Evolutionary conservation across 441 rosid genomes (phyloP).

Genomic region (Mallotus japonicus): DNA sequence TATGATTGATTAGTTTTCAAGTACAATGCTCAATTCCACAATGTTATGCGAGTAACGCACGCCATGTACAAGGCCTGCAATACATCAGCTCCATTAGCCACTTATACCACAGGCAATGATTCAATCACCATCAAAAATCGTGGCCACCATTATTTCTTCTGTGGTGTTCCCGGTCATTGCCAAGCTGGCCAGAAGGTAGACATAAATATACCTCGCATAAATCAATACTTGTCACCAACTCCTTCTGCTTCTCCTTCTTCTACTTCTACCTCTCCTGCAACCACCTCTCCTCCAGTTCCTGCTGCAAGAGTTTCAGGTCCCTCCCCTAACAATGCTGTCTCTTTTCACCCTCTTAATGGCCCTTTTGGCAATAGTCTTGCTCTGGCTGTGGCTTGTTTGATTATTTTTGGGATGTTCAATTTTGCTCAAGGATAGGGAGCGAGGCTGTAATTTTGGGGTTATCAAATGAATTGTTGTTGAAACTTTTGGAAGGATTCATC

Average conservation of each 20-base stretch:
- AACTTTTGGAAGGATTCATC: no score
- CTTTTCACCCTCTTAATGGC: conserved; percentile 22
- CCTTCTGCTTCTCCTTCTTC: conserved; percentile 40
- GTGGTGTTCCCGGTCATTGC: conserved; percentile 91
- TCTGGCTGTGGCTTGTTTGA: conserved; percentile 24
- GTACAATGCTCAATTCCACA: conserved; percentile 80
- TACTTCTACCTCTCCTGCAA: conserved; percentile 36
- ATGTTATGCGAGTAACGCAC: conserved; percentile 84
- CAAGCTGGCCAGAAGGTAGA: conserved; percentile 84
- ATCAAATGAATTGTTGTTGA: no score
- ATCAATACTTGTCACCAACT: conserved; percentile 29
- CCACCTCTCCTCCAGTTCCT: conserved; percentile 40
- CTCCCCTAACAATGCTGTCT: conserved; percentile 36
- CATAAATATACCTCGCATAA: conserved; percentile 56
- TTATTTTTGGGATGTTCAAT: conserved; percentile 15
- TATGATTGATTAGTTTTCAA: conserved; percentile 50
- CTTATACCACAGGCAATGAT: conserved; percentile 82
- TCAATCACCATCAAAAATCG: conserved; percentile 58
- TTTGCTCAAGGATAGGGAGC: conserved; percentile 9
- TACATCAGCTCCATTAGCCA: conserved; percentile 62
- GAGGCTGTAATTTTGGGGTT: no score
- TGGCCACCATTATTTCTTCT: conserved; percentile 87
- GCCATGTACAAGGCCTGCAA: conserved; percentile 73
- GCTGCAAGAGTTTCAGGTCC: conserved; percentile 45
- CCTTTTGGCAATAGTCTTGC: conserved; percentile 9